Percentiles rank a stretch among this genome's conserved stretches.
These are phyloP conservation scores for Olyra latifolia DNA, from an alignment of 176 grass and related monocot species.

Conservation along the genomic window DNA sequence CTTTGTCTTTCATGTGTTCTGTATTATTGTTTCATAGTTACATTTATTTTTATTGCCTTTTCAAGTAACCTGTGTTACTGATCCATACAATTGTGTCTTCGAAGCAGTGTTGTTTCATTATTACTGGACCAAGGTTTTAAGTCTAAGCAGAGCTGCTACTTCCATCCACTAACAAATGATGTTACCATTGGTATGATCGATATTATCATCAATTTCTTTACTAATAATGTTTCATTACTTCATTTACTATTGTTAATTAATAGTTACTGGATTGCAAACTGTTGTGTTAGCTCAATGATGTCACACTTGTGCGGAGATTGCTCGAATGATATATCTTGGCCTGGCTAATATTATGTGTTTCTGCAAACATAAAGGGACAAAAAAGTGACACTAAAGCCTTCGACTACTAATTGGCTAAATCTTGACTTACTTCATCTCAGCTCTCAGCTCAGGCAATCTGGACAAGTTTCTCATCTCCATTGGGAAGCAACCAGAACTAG, in stretches of 20 bases:
- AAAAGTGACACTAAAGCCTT: neutral
- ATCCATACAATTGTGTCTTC: slow-evolving; percentile 27
- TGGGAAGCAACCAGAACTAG: slow-evolving; percentile 71
- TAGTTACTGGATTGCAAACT: slow-evolving; percentile 3
- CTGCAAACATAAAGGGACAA: neutral
- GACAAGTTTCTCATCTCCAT: slow-evolving; percentile 92
- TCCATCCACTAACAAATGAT: slow-evolving; percentile 98
- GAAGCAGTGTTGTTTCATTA: slow-evolving; percentile 74
- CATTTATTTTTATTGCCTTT: slow-evolving; percentile 7
- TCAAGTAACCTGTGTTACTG: slow-evolving; percentile 17
- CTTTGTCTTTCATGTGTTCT: neutral
- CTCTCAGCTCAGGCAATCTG: slow-evolving; percentile 72
- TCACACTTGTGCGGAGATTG: neutral
- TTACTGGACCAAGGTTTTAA: slow-evolving; percentile 89
- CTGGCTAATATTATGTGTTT: slow-evolving; percentile 12
- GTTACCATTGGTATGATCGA: slow-evolving; percentile 78
- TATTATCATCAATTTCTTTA: slow-evolving; percentile 14
- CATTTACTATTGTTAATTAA: neutral
- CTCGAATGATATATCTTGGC: neutral
- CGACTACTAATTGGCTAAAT: slow-evolving; percentile 23
- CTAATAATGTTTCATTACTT: neutral
- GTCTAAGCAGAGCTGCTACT: slow-evolving; percentile 68
- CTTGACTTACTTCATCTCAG: slow-evolving; percentile 44
- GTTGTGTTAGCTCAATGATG: slow-evolving; percentile 8
- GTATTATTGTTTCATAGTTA: slow-evolving; percentile 18